phyloP scores from a whole-genome alignment of 2,329 filamentous ascomycete species.

The Ilyonectria mors-panacis region DNA sequence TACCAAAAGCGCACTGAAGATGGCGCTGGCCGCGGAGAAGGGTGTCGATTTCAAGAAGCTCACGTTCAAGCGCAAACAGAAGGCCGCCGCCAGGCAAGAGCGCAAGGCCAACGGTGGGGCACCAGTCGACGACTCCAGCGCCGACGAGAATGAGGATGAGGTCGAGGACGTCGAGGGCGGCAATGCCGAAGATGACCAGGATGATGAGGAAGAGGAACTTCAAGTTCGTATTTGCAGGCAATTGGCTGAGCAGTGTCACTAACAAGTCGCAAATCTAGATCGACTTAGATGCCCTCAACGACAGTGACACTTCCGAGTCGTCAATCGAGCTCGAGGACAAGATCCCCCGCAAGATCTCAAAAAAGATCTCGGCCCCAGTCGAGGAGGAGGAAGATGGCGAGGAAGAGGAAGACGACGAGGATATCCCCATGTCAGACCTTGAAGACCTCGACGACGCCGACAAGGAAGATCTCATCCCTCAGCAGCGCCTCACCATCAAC shows the following conservation, averaged over 20 bases:
- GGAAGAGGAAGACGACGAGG: slow-evolving; percentile 84
- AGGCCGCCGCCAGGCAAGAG: slow-evolving; percentile 59
- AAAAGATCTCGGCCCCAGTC: slow-evolving; percentile 59
- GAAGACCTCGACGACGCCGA: slow-evolving; percentile 84
- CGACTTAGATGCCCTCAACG: slow-evolving; percentile 71
- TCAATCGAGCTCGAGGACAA: slow-evolving; percentile 85
- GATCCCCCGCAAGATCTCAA: slow-evolving; percentile 64
- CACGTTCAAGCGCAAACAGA: slow-evolving; percentile 65
- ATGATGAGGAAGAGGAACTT: slow-evolving; percentile 56
- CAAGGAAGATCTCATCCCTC: slow-evolving; percentile 87
- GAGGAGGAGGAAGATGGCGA: slow-evolving; percentile 67
- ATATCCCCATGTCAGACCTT: slow-evolving; percentile 91
- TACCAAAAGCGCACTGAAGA: slow-evolving; percentile 65
- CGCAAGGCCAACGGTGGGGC: slow-evolving; percentile 47
- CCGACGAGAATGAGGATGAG: slow-evolving; percentile 53
- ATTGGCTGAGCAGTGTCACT: slow-evolving; percentile 6
- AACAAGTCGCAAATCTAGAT: slow-evolving; percentile 52
- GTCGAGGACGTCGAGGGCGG: slow-evolving; percentile 57
- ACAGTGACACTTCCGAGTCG: slow-evolving; percentile 76
- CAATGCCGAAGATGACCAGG: slow-evolving; percentile 44
- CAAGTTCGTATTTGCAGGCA: slow-evolving; percentile 41
- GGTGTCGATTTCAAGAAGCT: slow-evolving; percentile 67
- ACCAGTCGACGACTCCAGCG: slow-evolving; percentile 49
- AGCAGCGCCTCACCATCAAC: slow-evolving; percentile 97
- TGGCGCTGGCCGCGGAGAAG: slow-evolving; percentile 70